Conservation (phyloP, 75 land plant species). For the Gnetum montanum region DNA sequence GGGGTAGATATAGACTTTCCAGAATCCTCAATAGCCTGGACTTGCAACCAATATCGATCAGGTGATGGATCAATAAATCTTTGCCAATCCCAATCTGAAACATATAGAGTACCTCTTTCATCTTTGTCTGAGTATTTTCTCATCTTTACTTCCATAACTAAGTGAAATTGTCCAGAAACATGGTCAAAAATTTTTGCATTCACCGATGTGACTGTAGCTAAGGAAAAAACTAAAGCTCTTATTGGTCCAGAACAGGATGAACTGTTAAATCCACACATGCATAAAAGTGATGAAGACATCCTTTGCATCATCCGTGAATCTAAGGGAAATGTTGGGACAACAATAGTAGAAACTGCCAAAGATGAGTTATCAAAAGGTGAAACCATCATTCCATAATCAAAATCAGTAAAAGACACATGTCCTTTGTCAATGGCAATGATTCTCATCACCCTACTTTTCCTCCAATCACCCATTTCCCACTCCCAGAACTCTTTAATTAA, state of each 20-base stretch:
- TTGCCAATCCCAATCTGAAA: constrained; percentile 48
- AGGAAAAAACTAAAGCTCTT: constrained; percentile 74
- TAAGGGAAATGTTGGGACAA: constrained; percentile 87
- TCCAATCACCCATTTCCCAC: constrained; percentile 99
- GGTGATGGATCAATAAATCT: constrained; percentile 60
- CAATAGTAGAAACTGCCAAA: constrained; percentile 38
- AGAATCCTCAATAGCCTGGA: constrained; percentile 41
- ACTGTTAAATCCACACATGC: constrained; percentile 12
- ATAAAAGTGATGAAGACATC: constrained; percentile 19
- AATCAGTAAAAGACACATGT: constrained; percentile 66
- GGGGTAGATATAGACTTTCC: constrained; percentile 32
- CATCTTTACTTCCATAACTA: constrained; percentile 54
- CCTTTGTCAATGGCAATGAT: constrained; percentile 83
- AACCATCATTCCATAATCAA: constrained; percentile 25
- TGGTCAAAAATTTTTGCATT: constrained; percentile 58
- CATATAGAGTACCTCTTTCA: constrained; percentile 42
- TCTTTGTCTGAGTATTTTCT: constrained; percentile 9
- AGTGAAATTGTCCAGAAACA: constrained; percentile 18
- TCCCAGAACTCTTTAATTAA: constrained; percentile 77
- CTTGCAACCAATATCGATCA: constrained; percentile 51
- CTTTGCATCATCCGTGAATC: constrained; percentile 73
- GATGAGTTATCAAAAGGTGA: constrained; percentile 7
- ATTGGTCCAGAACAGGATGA: constrained; percentile 23
- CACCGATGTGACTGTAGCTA: constrained; percentile 35
- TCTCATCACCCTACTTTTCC: constrained; percentile 64